Conservation (phyloP, 192 early-diverging fungal genomes). For the Backusella sp. region DNA sequence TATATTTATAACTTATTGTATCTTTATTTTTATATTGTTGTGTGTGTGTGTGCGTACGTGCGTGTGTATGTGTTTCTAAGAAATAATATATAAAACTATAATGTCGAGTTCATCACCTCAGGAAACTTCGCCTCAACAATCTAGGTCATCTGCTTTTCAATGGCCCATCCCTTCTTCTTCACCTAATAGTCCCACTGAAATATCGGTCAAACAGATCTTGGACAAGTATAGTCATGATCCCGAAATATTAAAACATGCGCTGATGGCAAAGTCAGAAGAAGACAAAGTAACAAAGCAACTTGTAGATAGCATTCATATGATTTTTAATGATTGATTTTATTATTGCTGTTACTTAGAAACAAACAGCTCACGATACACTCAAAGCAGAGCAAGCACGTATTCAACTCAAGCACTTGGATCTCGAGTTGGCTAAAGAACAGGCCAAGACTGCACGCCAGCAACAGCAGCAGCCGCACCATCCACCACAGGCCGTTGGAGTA, state of each 20-base stretch:
- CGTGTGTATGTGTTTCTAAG: neutral
- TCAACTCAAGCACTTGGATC: conserved; percentile 30
- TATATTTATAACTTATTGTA: conserved; percentile 4
- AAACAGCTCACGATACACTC: conserved; percentile 27
- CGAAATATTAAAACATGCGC: conserved; percentile 28
- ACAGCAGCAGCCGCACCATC: neutral
- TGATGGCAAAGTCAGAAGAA: conserved; percentile 32
- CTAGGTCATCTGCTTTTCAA: conserved; percentile 20
- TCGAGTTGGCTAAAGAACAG: conserved; percentile 31
- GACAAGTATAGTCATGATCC: conserved; percentile 26
- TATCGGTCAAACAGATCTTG: conserved; percentile 29
- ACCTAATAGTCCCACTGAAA: conserved; percentile 14
- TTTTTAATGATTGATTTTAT: neutral
- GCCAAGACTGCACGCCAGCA: neutral
- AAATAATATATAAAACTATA: neutral
- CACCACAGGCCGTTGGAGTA: neutral
- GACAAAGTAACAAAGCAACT: conserved; percentile 23
- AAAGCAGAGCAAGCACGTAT: conserved; percentile 32
- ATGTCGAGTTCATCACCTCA: conserved; percentile 15
- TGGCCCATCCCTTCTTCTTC: conserved; percentile 27
- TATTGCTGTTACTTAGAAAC: conserved; percentile 18
- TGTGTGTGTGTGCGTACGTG: neutral
- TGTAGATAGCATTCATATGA: neutral
- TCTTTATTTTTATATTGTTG: neutral
- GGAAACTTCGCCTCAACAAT: conserved; percentile 2